Base-by-base conservation (phyloP, 2,329 filamentous ascomycete species). In the Venturia nashicola region DNA sequence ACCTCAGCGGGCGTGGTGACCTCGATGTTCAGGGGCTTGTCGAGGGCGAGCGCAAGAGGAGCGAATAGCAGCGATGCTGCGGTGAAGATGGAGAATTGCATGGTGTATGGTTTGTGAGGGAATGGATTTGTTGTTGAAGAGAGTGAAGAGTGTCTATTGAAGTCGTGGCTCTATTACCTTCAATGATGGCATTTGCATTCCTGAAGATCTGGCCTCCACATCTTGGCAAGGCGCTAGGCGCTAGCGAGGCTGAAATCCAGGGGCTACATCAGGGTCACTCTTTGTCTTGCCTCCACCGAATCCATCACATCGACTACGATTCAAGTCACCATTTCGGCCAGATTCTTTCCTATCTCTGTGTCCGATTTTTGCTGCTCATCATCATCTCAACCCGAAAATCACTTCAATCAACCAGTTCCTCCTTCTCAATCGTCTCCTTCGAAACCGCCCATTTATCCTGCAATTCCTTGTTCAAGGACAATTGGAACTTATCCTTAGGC, bases 21-120 rank as follows among this genome's bases (percentile, higher is more conserved):
- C 68, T 96, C 86, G 73, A 96, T 89, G 76, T 89, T 83, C 69
- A 96, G 84, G 65, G 77, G 75, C 69, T 87, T 83, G 65, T 80
- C 75, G 36, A 74, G 67, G 65, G 76, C 73, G 61, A 83, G 80
- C 67, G 84, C 77, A 66, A 82, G 78, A 67, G 69, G 54, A 12
- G 59, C 63, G 40, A 61, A 77, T 64, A 57, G 73, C 66, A 39
- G 72, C 67, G 59, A 39, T n/a, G 63, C 59, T 27, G 59, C 42
- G 54, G 62, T 55, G 44, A 65, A 46, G 34, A 62, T 27, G n/a
- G 63, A 62, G 59, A 48, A 51, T n/a, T 59, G 63, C 63, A 65
- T 65, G 5, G 12, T 65, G 42, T 6, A 12, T 32, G 23, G 14
- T 6, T 51, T 39, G n/a, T 23, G 32, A 54, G 61, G 44, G 11